phyloP scores from a whole-genome alignment of 257 asterid genomes.

The Petrea volubilis region DNA sequence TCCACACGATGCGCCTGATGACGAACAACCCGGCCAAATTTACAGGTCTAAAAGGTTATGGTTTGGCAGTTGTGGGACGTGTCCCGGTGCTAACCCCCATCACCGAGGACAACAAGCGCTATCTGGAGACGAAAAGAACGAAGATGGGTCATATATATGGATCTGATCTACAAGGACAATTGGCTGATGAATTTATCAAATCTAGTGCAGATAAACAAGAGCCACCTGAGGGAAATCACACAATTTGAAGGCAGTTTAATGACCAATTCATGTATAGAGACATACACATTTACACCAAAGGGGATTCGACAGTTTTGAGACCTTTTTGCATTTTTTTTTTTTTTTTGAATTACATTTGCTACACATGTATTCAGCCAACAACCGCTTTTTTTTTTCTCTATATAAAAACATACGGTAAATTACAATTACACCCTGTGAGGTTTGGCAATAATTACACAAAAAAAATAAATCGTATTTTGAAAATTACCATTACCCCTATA shows the following conservation, averaged over 20 bases:
- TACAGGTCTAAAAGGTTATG: conserved; percentile 72
- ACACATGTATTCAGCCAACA: conserved; percentile 1
- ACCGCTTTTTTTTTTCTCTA: neutral
- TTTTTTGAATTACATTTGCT: neutral
- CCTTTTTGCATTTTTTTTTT: neutral
- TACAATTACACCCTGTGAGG: neutral
- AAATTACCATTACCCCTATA: too few relatives aligned
- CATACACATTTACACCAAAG: neutral
- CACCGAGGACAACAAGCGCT: conserved; percentile 75
- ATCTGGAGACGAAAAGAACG: conserved; percentile 67
- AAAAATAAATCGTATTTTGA: neutral
- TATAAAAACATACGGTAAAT: neutral
- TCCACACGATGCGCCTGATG: conserved; percentile 81
- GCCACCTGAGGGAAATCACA: conserved; percentile 12
- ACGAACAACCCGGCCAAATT: conserved; percentile 90
- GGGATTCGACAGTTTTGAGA: neutral
- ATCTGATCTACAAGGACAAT: conserved; percentile 54
- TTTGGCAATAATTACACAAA: neutral
- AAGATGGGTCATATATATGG: conserved; percentile 86
- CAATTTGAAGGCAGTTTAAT: conserved; percentile 14
- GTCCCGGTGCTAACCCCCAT: conserved; percentile 77
- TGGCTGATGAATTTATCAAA: conserved; percentile 34
- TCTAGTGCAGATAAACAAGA: conserved; percentile 33
- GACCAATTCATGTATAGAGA: neutral
- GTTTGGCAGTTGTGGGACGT: conserved; percentile 76